Percentiles rank a stretch among this genome's conserved stretches.
Evolutionary conservation across 768 basidiomycete species (phyloP).

Genomic region (Tephrocybe rancida): DNA sequence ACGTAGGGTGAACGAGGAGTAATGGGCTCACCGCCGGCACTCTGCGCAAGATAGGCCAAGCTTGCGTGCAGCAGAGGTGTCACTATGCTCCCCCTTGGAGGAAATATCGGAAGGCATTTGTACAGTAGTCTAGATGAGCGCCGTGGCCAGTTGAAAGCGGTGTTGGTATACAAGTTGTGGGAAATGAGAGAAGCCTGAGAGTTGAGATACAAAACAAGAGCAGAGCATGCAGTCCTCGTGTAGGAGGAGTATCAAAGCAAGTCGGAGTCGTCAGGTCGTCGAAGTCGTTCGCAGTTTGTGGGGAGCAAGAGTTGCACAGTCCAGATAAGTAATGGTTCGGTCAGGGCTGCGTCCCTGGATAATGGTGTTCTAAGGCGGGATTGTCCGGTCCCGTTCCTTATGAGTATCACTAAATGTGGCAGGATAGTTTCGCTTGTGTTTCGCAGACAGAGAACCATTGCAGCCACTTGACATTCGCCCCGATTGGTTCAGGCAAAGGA

Average conservation of each 20-base stretch:
- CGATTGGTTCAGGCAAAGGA: not conserved
- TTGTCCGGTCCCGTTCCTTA: slow-evolving; percentile 9
- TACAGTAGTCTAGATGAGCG: not conserved
- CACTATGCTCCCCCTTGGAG: slow-evolving; percentile 12
- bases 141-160: not conserved
- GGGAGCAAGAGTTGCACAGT: not conserved
- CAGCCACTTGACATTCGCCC: not conserved
- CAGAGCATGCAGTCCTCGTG: not conserved
- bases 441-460: not conserved
- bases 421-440: not conserved
- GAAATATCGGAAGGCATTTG: slow-evolving; percentile 16
- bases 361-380: slow-evolving; percentile 6
- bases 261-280: not conserved
- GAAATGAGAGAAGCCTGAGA: not conserved
- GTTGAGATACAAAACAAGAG: not conserved
- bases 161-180: not conserved
- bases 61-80: slow-evolving; percentile 31
- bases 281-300: not conserved
- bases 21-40: slow-evolving; percentile 44
- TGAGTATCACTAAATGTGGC: not conserved
- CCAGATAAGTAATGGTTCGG: not conserved
- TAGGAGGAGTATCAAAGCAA: not conserved
- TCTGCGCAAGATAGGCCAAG: slow-evolving; percentile 52
- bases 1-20: not conserved
- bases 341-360: not conserved